phyloP scores from a whole-genome alignment of 139 green algal genomes.

The Chlorella sorokiniana region DNA sequence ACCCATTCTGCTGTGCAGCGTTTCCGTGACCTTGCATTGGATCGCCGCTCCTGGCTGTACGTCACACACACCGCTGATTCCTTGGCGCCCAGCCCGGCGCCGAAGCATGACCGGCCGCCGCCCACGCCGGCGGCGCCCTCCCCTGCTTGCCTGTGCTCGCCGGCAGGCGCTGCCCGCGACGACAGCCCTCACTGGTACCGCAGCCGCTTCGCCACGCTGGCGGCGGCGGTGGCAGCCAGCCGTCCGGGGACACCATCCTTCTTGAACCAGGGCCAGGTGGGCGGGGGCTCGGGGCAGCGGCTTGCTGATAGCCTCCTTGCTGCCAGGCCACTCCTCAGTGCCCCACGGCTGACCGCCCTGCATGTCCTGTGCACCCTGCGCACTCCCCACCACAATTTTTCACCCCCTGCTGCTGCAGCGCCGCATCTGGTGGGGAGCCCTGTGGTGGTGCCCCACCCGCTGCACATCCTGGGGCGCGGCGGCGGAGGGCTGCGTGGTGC shows the following conservation, averaged over 20 bases:
- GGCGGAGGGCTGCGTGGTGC: conserved; percentile 10
- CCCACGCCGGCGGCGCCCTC: not conserved
- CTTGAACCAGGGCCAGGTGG: conserved; percentile 16
- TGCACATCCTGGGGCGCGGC: conserved; percentile 30
- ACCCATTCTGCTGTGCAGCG: not conserved
- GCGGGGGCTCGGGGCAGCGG: not conserved
- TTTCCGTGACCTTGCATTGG: conserved; percentile 31
- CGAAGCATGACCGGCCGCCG: not conserved
- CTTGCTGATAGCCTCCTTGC: not conserved
- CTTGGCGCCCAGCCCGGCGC: not conserved
- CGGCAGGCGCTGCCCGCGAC: not conserved
- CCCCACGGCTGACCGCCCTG: not conserved
- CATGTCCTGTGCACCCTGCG: not conserved
- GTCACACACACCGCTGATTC: not conserved
- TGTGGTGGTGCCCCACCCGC: conserved; percentile 17
- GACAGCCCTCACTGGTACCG: conserved; percentile 15
- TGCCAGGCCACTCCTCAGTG: not conserved
- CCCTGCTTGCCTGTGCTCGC: not conserved
- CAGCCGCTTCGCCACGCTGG: not conserved
- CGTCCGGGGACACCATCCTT: conserved; percentile 37
- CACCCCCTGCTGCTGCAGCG: not conserved
- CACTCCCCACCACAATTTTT: not conserved
- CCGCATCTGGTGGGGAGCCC: not conserved
- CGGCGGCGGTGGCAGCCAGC: conserved; percentile 22
- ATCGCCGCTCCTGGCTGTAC: conserved; percentile 28